These are phyloP conservation scores for Sporothrix euskadiensis DNA, from an alignment of 2,329 filamentous ascomycete genomes.

Conservation along the genomic window DNA sequence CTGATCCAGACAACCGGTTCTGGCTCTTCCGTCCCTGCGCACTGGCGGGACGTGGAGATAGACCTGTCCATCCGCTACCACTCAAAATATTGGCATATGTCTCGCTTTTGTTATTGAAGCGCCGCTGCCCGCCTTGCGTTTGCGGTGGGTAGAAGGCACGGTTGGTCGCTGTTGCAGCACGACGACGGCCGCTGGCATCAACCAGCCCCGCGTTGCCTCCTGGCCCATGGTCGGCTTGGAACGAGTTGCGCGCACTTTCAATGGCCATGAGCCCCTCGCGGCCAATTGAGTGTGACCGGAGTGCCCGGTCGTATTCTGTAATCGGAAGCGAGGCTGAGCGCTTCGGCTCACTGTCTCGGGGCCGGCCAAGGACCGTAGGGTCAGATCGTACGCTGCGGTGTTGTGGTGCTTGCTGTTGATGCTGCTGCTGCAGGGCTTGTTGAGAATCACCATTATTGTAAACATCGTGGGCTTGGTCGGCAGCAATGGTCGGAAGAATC, in stretches of 20 bases:
- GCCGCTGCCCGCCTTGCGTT: conserved; percentile 33
- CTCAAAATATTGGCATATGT: conserved; percentile 33
- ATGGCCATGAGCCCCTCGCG: conserved; percentile 56
- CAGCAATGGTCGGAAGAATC: conserved; percentile 31
- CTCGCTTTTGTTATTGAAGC: conserved; percentile 33
- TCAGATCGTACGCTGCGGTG: conserved; percentile 52
- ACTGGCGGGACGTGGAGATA: conserved; percentile 64
- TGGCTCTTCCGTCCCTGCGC: conserved; percentile 54
- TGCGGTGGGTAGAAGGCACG: conserved; percentile 42
- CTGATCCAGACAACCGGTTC: conserved; percentile 32
- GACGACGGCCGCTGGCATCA: conserved; percentile 37
- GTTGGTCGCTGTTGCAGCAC: conserved; percentile 44
- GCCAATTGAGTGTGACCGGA: conserved; percentile 63
- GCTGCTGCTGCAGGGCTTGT: background rate
- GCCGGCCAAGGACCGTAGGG: conserved; percentile 42
- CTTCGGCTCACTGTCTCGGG: conserved; percentile 47
- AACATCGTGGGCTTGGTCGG: background rate
- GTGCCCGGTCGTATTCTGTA: conserved; percentile 60
- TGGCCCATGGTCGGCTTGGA: conserved; percentile 47
- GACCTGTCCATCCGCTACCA: conserved; percentile 50
- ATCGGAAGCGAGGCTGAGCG: conserved; percentile 61
- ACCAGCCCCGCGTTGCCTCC: conserved; percentile 18
- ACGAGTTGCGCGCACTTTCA: conserved; percentile 55
- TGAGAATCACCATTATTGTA: background rate
- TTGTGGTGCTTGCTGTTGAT: conserved; percentile 38